phyloP scores from a whole-genome alignment of 2,329 filamentous ascomycete genomes.

The Hymenoscyphus fraxineus region DNA sequence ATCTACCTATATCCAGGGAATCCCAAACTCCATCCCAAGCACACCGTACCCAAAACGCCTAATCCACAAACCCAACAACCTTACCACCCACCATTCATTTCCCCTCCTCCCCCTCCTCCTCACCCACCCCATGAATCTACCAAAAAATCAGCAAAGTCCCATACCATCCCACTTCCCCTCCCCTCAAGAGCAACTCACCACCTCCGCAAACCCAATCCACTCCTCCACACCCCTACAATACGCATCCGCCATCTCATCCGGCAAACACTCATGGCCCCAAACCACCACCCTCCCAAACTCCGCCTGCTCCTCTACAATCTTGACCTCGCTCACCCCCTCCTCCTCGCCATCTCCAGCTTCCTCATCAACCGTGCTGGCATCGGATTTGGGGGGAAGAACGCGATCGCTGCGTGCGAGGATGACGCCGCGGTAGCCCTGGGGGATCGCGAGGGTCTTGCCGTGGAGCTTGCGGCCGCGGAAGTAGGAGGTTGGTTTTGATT shows the following conservation, averaged over 20 bases:
- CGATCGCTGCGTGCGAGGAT: constrained; percentile 50
- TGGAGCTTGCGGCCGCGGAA: constrained; percentile 78
- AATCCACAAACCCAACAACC: too few species aligned
- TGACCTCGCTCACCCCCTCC: constrained; percentile 46
- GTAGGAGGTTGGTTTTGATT: constrained; percentile 55
- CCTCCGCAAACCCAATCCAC: constrained; percentile 72
- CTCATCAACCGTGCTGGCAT: constrained; percentile 19
- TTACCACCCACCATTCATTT: too few species aligned
- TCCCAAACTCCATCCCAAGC: too few species aligned
- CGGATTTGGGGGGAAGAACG: constrained; percentile 29
- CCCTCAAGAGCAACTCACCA: constrained; percentile 43
- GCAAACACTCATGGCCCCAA: constrained; percentile 76
- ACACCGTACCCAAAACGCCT: too few species aligned
- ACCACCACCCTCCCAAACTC: constrained; percentile 72
- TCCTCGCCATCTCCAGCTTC: constrained; percentile 43
- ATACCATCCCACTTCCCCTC: too few species aligned
- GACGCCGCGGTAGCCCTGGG: constrained; percentile 66
- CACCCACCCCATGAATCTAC: too few species aligned
- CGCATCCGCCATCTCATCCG: constrained; percentile 59
- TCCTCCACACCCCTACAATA: constrained; percentile 75
- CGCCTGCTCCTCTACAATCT: constrained; percentile 58
- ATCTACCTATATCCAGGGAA: too few species aligned
- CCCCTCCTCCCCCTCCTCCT: too few species aligned
- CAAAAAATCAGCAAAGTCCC: too few species aligned
- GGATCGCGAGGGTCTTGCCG: constrained; percentile 63